Evolutionary conservation across 2,329 filamentous ascomycete species (phyloP).

Genomic region (Cladosporium sp.): DNA sequence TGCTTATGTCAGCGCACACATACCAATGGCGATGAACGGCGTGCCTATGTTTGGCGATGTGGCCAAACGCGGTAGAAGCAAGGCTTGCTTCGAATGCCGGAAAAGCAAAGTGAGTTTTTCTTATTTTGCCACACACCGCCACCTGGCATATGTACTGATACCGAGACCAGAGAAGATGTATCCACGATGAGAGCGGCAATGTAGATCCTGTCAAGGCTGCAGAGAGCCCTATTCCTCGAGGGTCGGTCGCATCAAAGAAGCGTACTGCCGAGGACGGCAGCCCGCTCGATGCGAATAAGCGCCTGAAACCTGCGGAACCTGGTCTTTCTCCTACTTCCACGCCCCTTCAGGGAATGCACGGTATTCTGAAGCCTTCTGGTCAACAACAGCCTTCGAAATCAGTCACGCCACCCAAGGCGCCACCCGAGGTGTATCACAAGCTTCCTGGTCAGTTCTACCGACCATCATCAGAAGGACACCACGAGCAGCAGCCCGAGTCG

Average conservation of each 20-base stretch:
- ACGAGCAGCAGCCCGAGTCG: conserved; percentile 5
- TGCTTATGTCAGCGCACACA: conserved; percentile 31
- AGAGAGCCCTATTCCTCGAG: conserved; percentile 56
- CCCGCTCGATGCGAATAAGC: conserved; percentile 24
- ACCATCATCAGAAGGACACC: conserved; percentile 12
- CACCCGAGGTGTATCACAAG: conserved; percentile 13
- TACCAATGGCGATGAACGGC: conserved; percentile 49
- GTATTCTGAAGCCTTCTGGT: conserved; percentile 10
- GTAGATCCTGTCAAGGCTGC: conserved; percentile 61
- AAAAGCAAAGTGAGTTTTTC: conserved; percentile 46
- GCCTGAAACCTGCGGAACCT: conserved; percentile 17
- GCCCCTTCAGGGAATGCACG: conserved; percentile 15
- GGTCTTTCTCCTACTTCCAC: conserved; percentile 8
- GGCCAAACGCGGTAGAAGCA: conserved; percentile 44
- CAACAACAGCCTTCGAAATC: conserved; percentile 2
- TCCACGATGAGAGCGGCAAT: conserved; percentile 60
- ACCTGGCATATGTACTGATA: conserved; percentile 16
- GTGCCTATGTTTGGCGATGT: conserved; percentile 52
- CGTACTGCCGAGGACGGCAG: conserved; percentile 38
- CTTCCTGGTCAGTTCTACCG: conserved; percentile 12
- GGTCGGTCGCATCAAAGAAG: conserved; percentile 52
- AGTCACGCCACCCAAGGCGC: conserved; percentile 5
- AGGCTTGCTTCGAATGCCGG: conserved; percentile 62
- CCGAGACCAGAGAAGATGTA: conserved; percentile 54
- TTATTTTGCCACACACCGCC: conserved; percentile 11